Evolutionary conservation across 2,329 filamentous ascomycete species (phyloP), one percentile per base, ranked within the genome.

Genomic region (Aspergillus sp.): DNA sequence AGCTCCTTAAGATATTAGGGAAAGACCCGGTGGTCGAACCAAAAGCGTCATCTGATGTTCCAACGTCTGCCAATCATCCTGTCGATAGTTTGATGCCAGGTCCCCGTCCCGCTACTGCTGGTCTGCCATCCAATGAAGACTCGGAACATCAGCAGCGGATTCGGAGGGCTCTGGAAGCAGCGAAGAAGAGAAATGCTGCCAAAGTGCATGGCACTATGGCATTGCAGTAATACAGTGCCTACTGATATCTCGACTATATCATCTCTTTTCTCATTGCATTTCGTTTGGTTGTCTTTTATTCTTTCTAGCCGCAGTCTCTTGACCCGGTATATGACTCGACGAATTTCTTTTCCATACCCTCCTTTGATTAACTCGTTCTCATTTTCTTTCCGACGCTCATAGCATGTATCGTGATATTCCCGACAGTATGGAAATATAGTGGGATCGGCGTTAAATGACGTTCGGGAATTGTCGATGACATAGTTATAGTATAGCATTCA

Each of bases 151-250:
- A 75, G 50, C 64, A 70, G 49, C 67, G 76, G 53, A 58, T 79
- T 44, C 72, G 70, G 41, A 72, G 64, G 53, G 77, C 77, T 27
- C 59, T 80, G 46, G 75, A 79, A 51, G 72, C 74, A 48, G 77
- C 77, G 7, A 80, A 79, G 65, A 72, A 67, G 62, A 69, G 78
- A 52, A 80, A 81, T 62, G 74, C 69, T 5, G 64, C 62, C 27
- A 39, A 65, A 60, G 35, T 50, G 46, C 41, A 56, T 54, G 39
- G 48, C 53, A 45, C 55, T 41, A 49, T 49, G 17, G 19, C 15
- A 19, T 30, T 30, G 25, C 25, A 30, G 25, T 30, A 30, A 30
- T 22, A 23, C n/a, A 43, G 33, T 43, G 12, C 20, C 33, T 17
- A 17, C 33, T 37, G 33, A 7, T 17, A n/a, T 37, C 7, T 13